Conservation (phyloP, 2,329 filamentous ascomycete genomes). For the Fusarium sp. region DNA sequence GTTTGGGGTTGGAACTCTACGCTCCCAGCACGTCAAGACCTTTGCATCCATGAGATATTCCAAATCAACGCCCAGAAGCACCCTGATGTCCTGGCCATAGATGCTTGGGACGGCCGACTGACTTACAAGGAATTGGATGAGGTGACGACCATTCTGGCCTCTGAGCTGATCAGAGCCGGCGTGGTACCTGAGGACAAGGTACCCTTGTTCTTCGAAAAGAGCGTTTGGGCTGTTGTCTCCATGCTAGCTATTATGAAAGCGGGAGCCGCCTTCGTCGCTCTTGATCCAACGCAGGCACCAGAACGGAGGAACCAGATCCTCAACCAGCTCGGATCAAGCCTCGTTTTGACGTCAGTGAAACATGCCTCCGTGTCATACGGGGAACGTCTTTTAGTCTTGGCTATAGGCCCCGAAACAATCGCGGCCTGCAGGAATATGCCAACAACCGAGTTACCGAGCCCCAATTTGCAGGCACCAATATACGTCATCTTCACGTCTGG, state of each 20-base stretch:
- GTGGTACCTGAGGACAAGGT: not conserved
- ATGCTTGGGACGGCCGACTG: constrained; percentile 48
- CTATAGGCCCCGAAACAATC: not conserved
- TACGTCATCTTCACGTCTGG: constrained; percentile 69
- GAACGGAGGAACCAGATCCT: not conserved
- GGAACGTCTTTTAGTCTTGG: not conserved
- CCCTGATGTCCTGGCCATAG: constrained; percentile 25
- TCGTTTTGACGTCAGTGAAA: not conserved
- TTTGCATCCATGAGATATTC: not conserved
- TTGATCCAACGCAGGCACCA: not conserved
- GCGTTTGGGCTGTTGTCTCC: not conserved
- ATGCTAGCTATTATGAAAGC: not conserved
- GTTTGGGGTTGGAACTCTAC: not conserved
- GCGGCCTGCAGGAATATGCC: not conserved
- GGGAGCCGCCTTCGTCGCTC: not conserved
- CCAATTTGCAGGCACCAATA: not conserved
- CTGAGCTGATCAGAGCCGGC: not conserved
- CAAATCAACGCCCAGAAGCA: not conserved
- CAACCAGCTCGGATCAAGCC: not conserved
- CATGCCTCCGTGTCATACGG: not conserved
- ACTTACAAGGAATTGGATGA: constrained; percentile 35
- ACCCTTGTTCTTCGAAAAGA: not conserved
- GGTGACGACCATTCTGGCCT: not conserved
- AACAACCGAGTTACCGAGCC: not conserved
- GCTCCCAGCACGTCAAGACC: not conserved